Evolutionary conservation across 305 asterid genomes (phyloP).

Genomic region (Rubia peregrina): DNA sequence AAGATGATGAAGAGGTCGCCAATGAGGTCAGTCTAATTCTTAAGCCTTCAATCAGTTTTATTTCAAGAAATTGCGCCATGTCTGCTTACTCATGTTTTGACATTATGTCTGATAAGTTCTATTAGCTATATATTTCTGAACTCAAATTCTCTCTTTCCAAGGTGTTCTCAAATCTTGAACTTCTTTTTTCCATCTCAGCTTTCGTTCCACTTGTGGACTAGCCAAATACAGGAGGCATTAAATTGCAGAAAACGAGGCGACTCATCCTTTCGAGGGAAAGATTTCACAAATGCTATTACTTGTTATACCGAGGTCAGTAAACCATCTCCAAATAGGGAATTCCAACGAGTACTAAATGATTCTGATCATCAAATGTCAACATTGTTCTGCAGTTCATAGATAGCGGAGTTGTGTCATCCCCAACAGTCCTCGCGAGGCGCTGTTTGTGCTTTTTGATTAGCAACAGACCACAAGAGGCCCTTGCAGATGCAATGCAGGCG

Average conservation of each 20-base stretch:
- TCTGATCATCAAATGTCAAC: neutral
- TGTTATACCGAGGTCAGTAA: conserved; percentile 34
- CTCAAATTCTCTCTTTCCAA: neutral
- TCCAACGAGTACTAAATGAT: neutral
- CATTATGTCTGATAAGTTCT: too few relatives aligned
- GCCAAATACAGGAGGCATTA: conserved; percentile 37
- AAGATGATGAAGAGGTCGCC: conserved; percentile 39
- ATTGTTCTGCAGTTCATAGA: conserved; percentile 32
- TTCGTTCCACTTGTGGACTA: conserved; percentile 46
- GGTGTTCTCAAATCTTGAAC: neutral
- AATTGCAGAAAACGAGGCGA: conserved; percentile 41
- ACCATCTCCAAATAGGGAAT: neutral
- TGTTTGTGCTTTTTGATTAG: conserved; percentile 38
- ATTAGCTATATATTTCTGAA: neutral
- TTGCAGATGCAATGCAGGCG: conserved; percentile 50
- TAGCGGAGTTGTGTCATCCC: conserved; percentile 34
- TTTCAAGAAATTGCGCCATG: neutral
- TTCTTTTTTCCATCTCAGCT: conserved; percentile 30
- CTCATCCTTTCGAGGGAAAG: conserved; percentile 34
- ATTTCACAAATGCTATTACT: conserved; percentile 31
- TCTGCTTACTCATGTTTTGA: neutral
- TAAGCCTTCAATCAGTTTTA: too few relatives aligned
- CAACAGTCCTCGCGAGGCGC: conserved; percentile 41
- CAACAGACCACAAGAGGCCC: conserved; percentile 39
- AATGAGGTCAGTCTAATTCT: conserved; percentile 31